Percentiles rank a stretch among this genome's conserved stretches.
Evolutionary conservation across 2,329 filamentous ascomycete species (phyloP).

Genomic region (Fusarium kyushuense): DNA sequence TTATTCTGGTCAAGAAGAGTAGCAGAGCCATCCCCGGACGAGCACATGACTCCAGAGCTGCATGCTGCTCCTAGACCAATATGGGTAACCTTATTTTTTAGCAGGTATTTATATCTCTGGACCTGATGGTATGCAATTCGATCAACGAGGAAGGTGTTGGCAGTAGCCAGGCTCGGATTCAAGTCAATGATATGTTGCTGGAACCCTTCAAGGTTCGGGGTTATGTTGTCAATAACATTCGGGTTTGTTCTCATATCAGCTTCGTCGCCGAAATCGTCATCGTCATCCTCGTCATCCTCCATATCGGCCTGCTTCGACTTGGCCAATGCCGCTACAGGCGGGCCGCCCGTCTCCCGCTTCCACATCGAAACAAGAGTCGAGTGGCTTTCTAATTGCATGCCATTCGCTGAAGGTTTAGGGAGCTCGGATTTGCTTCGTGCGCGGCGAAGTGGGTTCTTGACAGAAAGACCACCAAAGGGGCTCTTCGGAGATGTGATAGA

Average conservation of each 20-base stretch:
- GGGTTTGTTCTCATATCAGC: slow-evolving; percentile 72
- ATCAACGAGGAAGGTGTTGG: slow-evolving; percentile 74
- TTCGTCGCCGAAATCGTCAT: slow-evolving; percentile 67
- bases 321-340: slow-evolving; percentile 63
- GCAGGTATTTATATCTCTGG: slow-evolving; percentile 80
- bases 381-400: slow-evolving; percentile 52
- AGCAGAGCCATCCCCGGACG: slow-evolving; percentile 74
- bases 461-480: slow-evolving; percentile 58
- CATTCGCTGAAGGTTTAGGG: slow-evolving; percentile 54
- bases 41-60: slow-evolving; percentile 71
- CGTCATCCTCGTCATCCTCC: slow-evolving; percentile 67
- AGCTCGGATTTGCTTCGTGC: slow-evolving; percentile 68
- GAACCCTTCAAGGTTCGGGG: slow-evolving; percentile 81
- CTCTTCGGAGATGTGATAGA: slow-evolving; percentile 68
- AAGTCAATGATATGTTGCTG: slow-evolving; percentile 77
- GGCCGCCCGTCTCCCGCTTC: slow-evolving; percentile 63
- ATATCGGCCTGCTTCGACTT: slow-evolving; percentile 46
- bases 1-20: slow-evolving; percentile 70
- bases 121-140: slow-evolving; percentile 86
- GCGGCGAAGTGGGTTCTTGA: slow-evolving; percentile 65
- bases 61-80: slow-evolving; percentile 72
- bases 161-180: slow-evolving; percentile 75
- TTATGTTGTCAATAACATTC: slow-evolving; percentile 74
- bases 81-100: slow-evolving; percentile 78
- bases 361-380: slow-evolving; percentile 63